A percentile compares a stretch with the other conserved stretches of the same genome.
Evolutionary conservation across 2,329 filamentous ascomycete genomes (phyloP).

Genomic region (Metarhizium humberi): DNA sequence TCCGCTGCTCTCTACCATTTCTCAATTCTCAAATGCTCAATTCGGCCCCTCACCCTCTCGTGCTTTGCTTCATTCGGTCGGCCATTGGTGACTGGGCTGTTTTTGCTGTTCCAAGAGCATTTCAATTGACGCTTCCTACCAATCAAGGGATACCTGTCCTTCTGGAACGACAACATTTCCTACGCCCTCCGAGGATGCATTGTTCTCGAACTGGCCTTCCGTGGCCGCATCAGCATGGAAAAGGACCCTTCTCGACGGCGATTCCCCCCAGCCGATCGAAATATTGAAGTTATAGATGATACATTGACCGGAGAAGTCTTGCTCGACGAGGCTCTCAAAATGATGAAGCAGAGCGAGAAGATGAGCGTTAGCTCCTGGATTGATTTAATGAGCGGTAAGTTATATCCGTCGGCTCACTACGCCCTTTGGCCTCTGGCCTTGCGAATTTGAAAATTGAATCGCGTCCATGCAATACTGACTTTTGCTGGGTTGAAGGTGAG

Average conservation of each 20-base stretch:
- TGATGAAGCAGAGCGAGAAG: conserved; percentile 99
- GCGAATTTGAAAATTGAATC: neutral
- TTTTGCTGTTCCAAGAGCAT: neutral
- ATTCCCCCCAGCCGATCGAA: conserved; percentile 83
- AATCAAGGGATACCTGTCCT: conserved; percentile 84
- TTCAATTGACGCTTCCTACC: neutral
- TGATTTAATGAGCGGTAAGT: conserved; percentile 91
- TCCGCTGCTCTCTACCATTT: neutral
- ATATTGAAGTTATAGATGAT: conserved; percentile 96
- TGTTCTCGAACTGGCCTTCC: conserved; percentile 92
- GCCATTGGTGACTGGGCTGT: neutral
- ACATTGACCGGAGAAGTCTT: conserved; percentile 94
- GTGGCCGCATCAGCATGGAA: conserved; percentile 96
- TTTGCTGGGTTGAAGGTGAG: conserved; percentile 55
- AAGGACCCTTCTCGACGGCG: conserved; percentile 87
- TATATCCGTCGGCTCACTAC: neutral
- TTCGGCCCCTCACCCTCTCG: too few relatives aligned
- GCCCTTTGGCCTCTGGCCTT: neutral
- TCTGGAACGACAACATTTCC: conserved; percentile 99
- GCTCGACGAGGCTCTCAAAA: conserved; percentile 94
- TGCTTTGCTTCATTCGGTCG: neutral
- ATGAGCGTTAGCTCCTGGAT: conserved; percentile 99
- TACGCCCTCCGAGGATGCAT: conserved; percentile 97
- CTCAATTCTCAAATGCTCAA: neutral
- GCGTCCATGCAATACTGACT: neutral